These are phyloP conservation scores for Candida silvatica DNA, from an alignment of 805 yeast genomes.

Conservation along the genomic window DNA sequence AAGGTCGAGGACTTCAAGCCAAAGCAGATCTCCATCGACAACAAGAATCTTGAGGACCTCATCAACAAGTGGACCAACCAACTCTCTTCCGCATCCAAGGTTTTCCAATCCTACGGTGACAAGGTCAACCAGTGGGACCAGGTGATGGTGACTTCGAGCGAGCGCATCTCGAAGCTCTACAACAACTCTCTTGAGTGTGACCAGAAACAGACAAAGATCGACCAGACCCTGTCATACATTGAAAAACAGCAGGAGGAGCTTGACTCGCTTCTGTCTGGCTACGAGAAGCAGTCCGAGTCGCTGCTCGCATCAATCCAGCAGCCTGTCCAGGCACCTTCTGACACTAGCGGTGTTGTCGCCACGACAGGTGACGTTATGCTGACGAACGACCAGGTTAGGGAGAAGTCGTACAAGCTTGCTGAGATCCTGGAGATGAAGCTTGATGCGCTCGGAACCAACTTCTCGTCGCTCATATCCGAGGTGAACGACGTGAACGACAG, in stretches of 20 bases:
- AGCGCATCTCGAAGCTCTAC: conserved; percentile 70
- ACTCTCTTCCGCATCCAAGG: conserved; percentile 59
- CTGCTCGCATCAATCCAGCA: conserved; percentile 29
- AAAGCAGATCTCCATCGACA: conserved; percentile 69
- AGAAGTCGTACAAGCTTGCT: conserved; percentile 81
- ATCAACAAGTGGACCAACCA: conserved; percentile 92
- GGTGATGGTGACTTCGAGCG: conserved; percentile 75
- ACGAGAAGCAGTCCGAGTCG: conserved; percentile 65
- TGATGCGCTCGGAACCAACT: conserved; percentile 67
- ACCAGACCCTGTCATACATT: conserved; percentile 77
- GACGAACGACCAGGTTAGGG: conserved; percentile 78
- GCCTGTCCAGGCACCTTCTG: conserved; percentile 2
- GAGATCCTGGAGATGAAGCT: conserved; percentile 76
- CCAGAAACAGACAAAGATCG: conserved; percentile 75
- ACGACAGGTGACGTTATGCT: conserved; percentile 22
- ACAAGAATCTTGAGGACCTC: conserved; percentile 87
- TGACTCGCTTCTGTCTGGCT: conserved; percentile 71
- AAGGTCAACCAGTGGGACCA: conserved; percentile 83
- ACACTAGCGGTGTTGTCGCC: background rate
- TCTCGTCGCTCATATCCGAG: conserved; percentile 68
- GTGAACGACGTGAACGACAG: conserved; percentile 78
- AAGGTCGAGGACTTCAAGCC: conserved; percentile 53
- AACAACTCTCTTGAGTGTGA: conserved; percentile 77
- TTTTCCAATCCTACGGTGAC: conserved; percentile 67
- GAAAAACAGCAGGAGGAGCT: conserved; percentile 90